phyloP scores from a whole-genome alignment of 2,329 filamentous ascomycete species.

The Dactylellina leptospora region DNA sequence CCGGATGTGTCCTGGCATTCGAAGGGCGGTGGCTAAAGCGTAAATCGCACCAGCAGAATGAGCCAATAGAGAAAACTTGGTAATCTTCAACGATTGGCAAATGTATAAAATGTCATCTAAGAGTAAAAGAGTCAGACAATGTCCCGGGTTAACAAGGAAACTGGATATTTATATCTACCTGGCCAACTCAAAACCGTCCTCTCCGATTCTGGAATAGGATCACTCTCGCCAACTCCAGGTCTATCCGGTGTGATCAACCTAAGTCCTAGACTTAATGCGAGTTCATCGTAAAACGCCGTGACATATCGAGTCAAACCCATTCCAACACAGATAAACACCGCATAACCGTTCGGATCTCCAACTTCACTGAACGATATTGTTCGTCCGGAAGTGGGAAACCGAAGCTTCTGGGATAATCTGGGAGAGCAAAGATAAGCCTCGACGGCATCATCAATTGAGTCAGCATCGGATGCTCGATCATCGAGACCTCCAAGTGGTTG shows the following conservation, averaged over 20 bases:
- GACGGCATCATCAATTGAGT: conserved; percentile 89
- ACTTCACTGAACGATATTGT: conserved; percentile 96
- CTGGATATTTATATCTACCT: conserved; percentile 73
- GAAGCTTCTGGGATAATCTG: conserved; percentile 85
- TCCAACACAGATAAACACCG: conserved; percentile 94
- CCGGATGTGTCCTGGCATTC: conserved; percentile 94
- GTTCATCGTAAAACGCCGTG: conserved; percentile 95
- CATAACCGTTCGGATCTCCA: conserved; percentile 87
- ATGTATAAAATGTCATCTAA: conserved; percentile 87
- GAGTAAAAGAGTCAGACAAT: too few species aligned
- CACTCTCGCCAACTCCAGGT: conserved; percentile 91
- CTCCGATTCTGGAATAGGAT: conserved; percentile 80
- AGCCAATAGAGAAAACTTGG: conserved; percentile 93
- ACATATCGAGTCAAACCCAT: conserved; percentile 98
- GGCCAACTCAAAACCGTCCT: conserved; percentile 93
- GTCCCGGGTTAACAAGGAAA: too few species aligned
- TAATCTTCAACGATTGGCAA: conserved; percentile 89
- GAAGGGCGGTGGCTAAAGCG: conserved; percentile 89
- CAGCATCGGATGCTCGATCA: conserved; percentile 78
- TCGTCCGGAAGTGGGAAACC: conserved; percentile 83
- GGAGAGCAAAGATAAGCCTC: conserved; percentile 83
- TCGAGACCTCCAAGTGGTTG: conserved; percentile 67
- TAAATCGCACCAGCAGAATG: conserved; percentile 99
- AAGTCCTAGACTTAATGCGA: conserved; percentile 85
- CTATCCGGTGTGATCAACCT: conserved; percentile 92